These are phyloP conservation scores for Kalaharituber pfeilii DNA, from an alignment of 2,329 filamentous ascomycete species.

Conservation along the genomic window DNA sequence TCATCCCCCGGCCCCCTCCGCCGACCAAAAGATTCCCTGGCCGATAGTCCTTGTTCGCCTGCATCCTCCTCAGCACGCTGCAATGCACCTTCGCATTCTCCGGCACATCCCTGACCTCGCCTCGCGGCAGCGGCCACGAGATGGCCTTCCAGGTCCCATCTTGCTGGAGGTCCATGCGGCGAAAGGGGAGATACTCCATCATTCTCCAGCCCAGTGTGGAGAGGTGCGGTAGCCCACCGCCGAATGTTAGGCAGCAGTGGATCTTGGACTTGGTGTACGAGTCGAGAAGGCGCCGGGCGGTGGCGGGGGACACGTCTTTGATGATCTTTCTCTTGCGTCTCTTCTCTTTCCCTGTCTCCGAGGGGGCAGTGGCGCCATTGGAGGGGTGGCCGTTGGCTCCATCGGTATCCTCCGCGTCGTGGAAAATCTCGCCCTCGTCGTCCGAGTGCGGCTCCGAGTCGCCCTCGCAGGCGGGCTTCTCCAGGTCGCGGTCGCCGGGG, in stretches of 20 bases:
- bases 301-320: too few relatives aligned
- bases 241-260: conserved; percentile 54
- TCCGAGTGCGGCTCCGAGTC: too few relatives aligned
- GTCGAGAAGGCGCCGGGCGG: too few relatives aligned
- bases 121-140: conserved; percentile 59
- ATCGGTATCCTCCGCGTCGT: too few relatives aligned
- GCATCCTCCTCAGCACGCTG: conserved; percentile 56
- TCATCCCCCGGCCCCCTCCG: conserved; percentile 54
- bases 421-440: too few relatives aligned
- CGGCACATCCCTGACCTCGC: conserved; percentile 62
- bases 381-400: background rate
- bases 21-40: conserved; percentile 68
- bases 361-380: too few relatives aligned
- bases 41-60: conserved; percentile 44
- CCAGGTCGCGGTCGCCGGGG: too few relatives aligned
- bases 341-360: too few relatives aligned
- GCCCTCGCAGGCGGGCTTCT: too few relatives aligned
- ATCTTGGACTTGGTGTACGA: conserved; percentile 31
- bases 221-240: conserved; percentile 35
- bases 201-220: conserved; percentile 53
- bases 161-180: conserved; percentile 56
- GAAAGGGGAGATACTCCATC: conserved; percentile 69
- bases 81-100: conserved; percentile 51
- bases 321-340: too few relatives aligned
- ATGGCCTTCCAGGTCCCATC: conserved; percentile 68